Evolutionary conservation across 2,329 filamentous ascomycete genomes (phyloP).

Genomic region (Microascus cirrosus): DNA sequence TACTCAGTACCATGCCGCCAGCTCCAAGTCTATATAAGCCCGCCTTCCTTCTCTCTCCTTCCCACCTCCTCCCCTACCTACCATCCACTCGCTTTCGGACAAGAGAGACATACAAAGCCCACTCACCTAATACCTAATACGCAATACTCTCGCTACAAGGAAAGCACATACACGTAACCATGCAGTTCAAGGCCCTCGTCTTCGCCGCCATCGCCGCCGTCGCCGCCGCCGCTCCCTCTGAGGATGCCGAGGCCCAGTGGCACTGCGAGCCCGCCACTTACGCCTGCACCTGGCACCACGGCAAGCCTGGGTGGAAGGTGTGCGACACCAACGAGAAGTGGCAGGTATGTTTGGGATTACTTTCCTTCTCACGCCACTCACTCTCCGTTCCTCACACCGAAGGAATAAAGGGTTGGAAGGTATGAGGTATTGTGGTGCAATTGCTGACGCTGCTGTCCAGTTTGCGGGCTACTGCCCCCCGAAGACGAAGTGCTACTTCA

Average conservation of each 20-base stretch:
- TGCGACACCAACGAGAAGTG: constrained; percentile 18
- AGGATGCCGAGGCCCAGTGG: constrained; percentile 1
- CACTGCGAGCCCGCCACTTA: constrained; percentile 23
- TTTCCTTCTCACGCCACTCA: neutral
- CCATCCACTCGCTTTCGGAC: neutral
- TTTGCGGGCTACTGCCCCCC: constrained; percentile 21
- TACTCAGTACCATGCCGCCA: neutral
- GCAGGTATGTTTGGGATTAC: constrained; percentile 17
- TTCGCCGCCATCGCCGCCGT: constrained; percentile 12
- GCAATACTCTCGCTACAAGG: neutral
- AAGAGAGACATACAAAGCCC: neutral
- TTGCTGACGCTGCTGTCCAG: constrained; percentile 9
- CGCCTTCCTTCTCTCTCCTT: neutral
- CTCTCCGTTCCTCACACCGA: neutral
- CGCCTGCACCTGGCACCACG: constrained; percentile 14
- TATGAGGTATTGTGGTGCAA: neutral
- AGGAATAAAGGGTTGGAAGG: no score
- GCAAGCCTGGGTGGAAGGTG: constrained; percentile 17
- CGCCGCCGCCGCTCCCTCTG: constrained; percentile 7
- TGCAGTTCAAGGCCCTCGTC: constrained; percentile 9
- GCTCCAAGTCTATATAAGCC: neutral
- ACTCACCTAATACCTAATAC: neutral
- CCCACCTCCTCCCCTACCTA: neutral
- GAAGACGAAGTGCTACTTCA: constrained; percentile 23
- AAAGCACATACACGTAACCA: neutral